Percentiles rank a stretch among this genome's conserved stretches.
These are phyloP conservation scores for Cryoendolithus antarcticus DNA, from an alignment of 2,329 filamentous ascomycete genomes.

Conservation along the genomic window DNA sequence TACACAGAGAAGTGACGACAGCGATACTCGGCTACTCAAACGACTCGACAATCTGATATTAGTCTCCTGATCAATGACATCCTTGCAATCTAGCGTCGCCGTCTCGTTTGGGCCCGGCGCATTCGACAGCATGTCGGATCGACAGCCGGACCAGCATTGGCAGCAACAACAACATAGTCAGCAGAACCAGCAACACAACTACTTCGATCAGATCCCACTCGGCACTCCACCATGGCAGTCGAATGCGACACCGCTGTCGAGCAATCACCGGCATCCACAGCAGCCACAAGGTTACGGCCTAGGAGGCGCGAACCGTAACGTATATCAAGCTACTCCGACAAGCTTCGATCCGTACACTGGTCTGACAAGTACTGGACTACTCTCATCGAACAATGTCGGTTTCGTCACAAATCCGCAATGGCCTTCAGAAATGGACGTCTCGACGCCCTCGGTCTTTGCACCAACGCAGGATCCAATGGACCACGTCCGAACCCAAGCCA, in stretches of 20 bases:
- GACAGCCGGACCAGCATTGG: slow-evolving; percentile 7
- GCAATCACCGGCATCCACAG: slow-evolving; percentile 5
- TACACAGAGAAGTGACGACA: too few relatives aligned
- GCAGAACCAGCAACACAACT: slow-evolving; percentile 3
- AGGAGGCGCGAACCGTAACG: slow-evolving; percentile 15
- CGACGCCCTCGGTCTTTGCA: not conserved
- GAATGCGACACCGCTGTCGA: not conserved
- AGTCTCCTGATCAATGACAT: slow-evolving; percentile 7
- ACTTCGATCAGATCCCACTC: slow-evolving; percentile 5
- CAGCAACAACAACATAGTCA: slow-evolving; percentile 6
- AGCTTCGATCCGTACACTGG: slow-evolving; percentile 9
- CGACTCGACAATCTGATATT: too few relatives aligned
- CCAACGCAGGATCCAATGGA: too few relatives aligned
- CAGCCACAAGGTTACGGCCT: slow-evolving; percentile 12
- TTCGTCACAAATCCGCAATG: slow-evolving; percentile 14
- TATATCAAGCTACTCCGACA: slow-evolving; percentile 13
- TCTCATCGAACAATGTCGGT: slow-evolving; percentile 9
- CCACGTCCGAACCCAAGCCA: too few relatives aligned
- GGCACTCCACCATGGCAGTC: not conserved
- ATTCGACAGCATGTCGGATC: slow-evolving; percentile 7
- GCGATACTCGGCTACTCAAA: too few relatives aligned
- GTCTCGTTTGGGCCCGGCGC: slow-evolving; percentile 4
- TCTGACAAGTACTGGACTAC: slow-evolving; percentile 8
- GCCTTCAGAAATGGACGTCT: slow-evolving; percentile 20
- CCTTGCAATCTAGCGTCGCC: slow-evolving; percentile 6